A percentile compares a stretch with the other conserved stretches of the same genome.
Evolutionary conservation across 202 grass and related monocot species (phyloP).

Genomic region (Zoysia matrella): DNA sequence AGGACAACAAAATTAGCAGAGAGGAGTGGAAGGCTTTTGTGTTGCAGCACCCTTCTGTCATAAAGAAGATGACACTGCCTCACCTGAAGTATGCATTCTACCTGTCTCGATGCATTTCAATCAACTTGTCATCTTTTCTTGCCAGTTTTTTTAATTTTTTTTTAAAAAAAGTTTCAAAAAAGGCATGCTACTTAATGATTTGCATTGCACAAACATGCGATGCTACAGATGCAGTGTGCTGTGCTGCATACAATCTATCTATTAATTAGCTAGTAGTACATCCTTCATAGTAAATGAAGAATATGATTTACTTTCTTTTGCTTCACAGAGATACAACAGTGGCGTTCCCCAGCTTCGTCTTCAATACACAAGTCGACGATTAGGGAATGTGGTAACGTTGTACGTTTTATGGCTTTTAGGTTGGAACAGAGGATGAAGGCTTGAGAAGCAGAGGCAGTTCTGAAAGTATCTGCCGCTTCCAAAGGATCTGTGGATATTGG

Average conservation of each 20-base stretch:
- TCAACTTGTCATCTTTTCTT: conserved; percentile 19
- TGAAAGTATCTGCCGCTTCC: neutral
- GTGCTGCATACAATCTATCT: neutral
- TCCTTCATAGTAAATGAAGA: neutral
- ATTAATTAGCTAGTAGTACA: neutral
- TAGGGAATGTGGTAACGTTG: neutral
- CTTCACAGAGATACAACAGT: conserved; percentile 50
- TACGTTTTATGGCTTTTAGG: neutral
- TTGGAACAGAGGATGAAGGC: neutral
- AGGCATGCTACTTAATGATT: neutral
- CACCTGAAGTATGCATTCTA: conserved; percentile 49
- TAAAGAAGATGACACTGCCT: conserved; percentile 69
- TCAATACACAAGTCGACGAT: conserved; percentile 59
- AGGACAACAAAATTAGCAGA: conserved; percentile 56
- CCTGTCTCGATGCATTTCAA: neutral
- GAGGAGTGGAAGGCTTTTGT: conserved; percentile 63
- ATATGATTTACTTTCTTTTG: conserved; percentile 14
- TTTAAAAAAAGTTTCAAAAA: too few species aligned
- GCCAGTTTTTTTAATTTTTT: too few species aligned
- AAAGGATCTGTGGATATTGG: neutral
- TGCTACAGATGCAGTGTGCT: neutral
- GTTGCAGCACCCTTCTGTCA: conserved; percentile 51
- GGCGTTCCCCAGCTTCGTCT: conserved; percentile 62
- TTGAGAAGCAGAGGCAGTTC: neutral
- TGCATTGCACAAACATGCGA: neutral